These are phyloP conservation scores for Geranium rotundifolium DNA, from an alignment of 345 rosid genomes.

Conservation along the genomic window DNA sequence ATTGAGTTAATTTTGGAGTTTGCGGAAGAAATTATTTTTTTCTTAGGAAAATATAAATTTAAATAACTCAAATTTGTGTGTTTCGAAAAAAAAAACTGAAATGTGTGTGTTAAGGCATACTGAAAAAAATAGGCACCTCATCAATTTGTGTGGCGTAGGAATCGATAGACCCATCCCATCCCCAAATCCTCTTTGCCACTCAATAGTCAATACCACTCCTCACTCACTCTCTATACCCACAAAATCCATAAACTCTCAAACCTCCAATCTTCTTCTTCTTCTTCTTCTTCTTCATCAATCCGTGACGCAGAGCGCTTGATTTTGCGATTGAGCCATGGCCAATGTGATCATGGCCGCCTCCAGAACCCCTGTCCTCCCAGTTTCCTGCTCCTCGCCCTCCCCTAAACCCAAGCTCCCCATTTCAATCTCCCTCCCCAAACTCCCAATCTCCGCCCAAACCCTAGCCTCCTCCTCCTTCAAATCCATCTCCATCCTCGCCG, in stretches of 20 bases:
- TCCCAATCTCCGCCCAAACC: slow-evolving; percentile 20
- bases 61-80: too few species aligned
- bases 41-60: too few species aligned
- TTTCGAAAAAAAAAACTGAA: too few species aligned
- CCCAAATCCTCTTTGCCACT: background rate
- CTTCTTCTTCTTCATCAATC: background rate
- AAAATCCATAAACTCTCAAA: background rate
- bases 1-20: too few species aligned
- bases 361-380: slow-evolving; percentile 26
- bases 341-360: slow-evolving; percentile 66
- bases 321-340: slow-evolving; percentile 38
- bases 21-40: too few species aligned
- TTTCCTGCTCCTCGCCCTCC: slow-evolving; percentile 11
- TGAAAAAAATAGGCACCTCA: background rate
- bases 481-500: slow-evolving; percentile 51
- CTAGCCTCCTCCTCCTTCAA: slow-evolving; percentile 32
- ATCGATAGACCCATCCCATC: background rate
- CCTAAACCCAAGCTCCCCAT: slow-evolving; percentile 30
- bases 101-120: too few species aligned
- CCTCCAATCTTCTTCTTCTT: background rate
- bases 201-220: background rate
- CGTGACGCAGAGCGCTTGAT: background rate
- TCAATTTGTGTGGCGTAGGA: background rate
- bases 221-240: background rate
- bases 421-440: slow-evolving; percentile 20